A percentile compares a stretch with the other conserved stretches of the same genome.
Conservation (phyloP, 2,329 filamentous ascomycete genomes). For the Calycina marina region DNA sequence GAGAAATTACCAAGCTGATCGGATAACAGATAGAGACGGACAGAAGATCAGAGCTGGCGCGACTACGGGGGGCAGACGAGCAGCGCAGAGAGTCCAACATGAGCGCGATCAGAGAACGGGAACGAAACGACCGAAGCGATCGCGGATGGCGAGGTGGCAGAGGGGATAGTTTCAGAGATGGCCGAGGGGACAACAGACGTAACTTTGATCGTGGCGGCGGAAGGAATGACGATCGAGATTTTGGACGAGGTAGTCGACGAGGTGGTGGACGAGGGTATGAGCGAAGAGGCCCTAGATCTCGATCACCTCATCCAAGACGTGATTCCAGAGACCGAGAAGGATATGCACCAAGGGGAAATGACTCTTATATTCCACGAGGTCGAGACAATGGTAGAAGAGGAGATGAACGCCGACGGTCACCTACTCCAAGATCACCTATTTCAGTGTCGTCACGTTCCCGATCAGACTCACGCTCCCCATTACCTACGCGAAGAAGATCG, state of each 20-base stretch:
- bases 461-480: slow-evolving; percentile 20
- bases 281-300: slow-evolving; percentile 30
- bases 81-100: slow-evolving; percentile 58
- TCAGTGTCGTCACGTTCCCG: slow-evolving; percentile 6
- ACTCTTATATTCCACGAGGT: slow-evolving; percentile 23
- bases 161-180: slow-evolving; percentile 31
- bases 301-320: slow-evolving; percentile 26
- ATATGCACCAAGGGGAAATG: slow-evolving; percentile 19
- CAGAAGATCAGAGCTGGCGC: slow-evolving; percentile 61
- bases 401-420: slow-evolving; percentile 18
- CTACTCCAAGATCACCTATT: slow-evolving; percentile 10
- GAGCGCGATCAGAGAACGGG: slow-evolving; percentile 50
- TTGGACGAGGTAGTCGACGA: slow-evolving; percentile 23
- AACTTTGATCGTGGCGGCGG: slow-evolving; percentile 18
- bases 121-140: slow-evolving; percentile 36
- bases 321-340: slow-evolving; percentile 24
- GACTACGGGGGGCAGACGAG: slow-evolving; percentile 55
- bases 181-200: slow-evolving; percentile 33
- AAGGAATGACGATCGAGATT: slow-evolving; percentile 26
- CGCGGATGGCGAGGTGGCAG: slow-evolving; percentile 12
- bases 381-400: slow-evolving; percentile 16
- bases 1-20: slow-evolving; percentile 6
- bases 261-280: slow-evolving; percentile 24
- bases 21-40: slow-evolving; percentile 61
- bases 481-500: slow-evolving; percentile 15